phyloP scores from a whole-genome alignment of 371 early-diverging fungal genomes.

The Apophysomyces elegans region DNA sequence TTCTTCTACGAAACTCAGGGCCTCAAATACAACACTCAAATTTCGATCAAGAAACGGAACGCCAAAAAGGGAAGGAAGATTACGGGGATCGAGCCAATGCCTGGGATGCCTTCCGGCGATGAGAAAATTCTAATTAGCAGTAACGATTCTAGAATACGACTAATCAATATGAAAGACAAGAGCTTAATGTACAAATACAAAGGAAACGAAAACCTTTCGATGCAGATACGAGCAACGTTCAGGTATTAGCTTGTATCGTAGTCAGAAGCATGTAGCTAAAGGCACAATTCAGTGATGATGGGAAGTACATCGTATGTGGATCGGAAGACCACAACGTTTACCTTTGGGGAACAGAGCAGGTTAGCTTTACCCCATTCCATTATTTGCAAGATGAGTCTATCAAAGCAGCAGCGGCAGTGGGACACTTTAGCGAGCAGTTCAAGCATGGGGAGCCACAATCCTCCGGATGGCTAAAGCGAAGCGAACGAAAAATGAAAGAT shows the following conservation, averaged over 20 bases:
- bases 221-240: constrained; percentile 76
- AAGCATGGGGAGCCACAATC: constrained; percentile 22
- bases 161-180: constrained; percentile 78
- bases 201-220: constrained; percentile 70
- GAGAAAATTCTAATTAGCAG: constrained; percentile 72
- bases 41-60: constrained; percentile 65
- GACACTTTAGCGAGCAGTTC: constrained; percentile 27
- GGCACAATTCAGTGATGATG: constrained; percentile 60
- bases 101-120: constrained; percentile 50
- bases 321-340: constrained; percentile 80
- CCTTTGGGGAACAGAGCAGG: constrained; percentile 72
- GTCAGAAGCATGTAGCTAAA: background rate
- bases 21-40: constrained; percentile 79
- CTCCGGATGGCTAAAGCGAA: constrained; percentile 33
- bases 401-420: constrained; percentile 31
- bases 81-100: constrained; percentile 72
- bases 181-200: constrained; percentile 75
- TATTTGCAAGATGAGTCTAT: constrained; percentile 34
- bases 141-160: constrained; percentile 81
- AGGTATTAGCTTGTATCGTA: constrained; percentile 46
- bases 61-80: constrained; percentile 70
- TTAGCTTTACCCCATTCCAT: constrained; percentile 41
- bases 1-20: constrained; percentile 81
- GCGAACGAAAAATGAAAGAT: constrained; percentile 34
- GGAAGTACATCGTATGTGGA: constrained; percentile 77